These are phyloP conservation scores for Aspergillus sp. DNA, from an alignment of 2,329 filamentous ascomycete species.

Conservation along the genomic window DNA sequence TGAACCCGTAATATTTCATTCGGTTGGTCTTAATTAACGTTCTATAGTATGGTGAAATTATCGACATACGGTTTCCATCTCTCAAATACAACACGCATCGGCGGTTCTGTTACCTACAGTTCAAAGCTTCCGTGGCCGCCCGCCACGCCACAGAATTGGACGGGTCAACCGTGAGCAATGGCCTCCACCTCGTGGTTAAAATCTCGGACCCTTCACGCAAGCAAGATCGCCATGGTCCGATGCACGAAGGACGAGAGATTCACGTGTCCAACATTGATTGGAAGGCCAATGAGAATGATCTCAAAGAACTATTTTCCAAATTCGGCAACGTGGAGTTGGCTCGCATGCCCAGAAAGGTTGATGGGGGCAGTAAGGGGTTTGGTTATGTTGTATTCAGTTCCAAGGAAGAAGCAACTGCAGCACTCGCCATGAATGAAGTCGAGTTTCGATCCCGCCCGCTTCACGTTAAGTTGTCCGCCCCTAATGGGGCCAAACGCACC, in stretches of 20 bases:
- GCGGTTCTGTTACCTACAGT: constrained; percentile 96
- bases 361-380: constrained; percentile 71
- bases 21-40: constrained; percentile 13
- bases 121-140: constrained; percentile 67
- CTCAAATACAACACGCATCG: constrained; percentile 85
- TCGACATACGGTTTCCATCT: constrained; percentile 85
- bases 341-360: constrained; percentile 67
- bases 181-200: constrained; percentile 70
- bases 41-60: constrained; percentile 69
- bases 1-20: not conserved
- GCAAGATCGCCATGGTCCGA: constrained; percentile 74
- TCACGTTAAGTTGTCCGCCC: constrained; percentile 58
- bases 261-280: constrained; percentile 71
- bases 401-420: constrained; percentile 66
- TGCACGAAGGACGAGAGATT: constrained; percentile 84
- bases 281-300: constrained; percentile 63
- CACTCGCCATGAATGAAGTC: constrained; percentile 67
- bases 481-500: constrained; percentile 44
- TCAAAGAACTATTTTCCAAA: constrained; percentile 69
- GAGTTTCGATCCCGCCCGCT: constrained; percentile 68
- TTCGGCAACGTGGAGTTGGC: constrained; percentile 74
- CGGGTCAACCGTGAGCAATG: constrained; percentile 66
- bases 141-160: constrained; percentile 71
- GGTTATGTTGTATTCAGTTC: constrained; percentile 76
- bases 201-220: constrained; percentile 80